phyloP scores from a whole-genome alignment of 2,329 filamentous ascomycete genomes.

The Claviceps spartinae region DNA sequence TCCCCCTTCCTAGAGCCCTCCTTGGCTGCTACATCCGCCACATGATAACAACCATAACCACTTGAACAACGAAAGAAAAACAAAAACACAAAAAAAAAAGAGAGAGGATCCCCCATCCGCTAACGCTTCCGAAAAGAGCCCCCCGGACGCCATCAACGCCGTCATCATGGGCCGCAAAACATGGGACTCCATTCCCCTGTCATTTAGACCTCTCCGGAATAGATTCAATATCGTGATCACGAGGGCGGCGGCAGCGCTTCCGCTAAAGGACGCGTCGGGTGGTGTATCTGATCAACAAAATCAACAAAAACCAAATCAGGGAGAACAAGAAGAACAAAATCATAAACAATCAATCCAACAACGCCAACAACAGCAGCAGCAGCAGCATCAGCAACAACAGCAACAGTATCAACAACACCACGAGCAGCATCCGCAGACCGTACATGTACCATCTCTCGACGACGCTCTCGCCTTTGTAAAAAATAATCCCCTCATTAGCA shows the following conservation, averaged over 20 bases:
- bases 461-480: conserved; percentile 38
- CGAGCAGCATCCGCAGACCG: conserved; percentile 21
- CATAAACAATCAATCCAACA: too few species aligned
- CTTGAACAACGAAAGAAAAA: neutral
- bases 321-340: too few species aligned
- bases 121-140: conserved; percentile 11
- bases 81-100: neutral
- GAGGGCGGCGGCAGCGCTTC: conserved; percentile 23
- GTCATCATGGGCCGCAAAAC: conserved; percentile 98
- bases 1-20: too few species aligned
- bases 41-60: neutral
- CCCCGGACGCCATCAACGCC: conserved; percentile 42
- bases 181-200: conserved; percentile 75
- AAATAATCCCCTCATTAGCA: conserved; percentile 29
- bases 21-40: neutral
- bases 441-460: conserved; percentile 46
- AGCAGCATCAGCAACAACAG: neutral
- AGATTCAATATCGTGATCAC: conserved; percentile 75
- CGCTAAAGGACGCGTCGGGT: too few species aligned
- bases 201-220: conserved; percentile 65
- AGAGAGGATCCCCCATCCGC: neutral
- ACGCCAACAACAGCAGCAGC: neutral
- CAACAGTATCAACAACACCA: neutral
- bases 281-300: too few species aligned
- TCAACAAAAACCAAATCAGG: too few species aligned